Percentiles rank a stretch among this genome's conserved stretches.
These are phyloP conservation scores for Epichloe hybrida DNA, from an alignment of 2,329 filamentous ascomycete genomes.

Conservation along the genomic window DNA sequence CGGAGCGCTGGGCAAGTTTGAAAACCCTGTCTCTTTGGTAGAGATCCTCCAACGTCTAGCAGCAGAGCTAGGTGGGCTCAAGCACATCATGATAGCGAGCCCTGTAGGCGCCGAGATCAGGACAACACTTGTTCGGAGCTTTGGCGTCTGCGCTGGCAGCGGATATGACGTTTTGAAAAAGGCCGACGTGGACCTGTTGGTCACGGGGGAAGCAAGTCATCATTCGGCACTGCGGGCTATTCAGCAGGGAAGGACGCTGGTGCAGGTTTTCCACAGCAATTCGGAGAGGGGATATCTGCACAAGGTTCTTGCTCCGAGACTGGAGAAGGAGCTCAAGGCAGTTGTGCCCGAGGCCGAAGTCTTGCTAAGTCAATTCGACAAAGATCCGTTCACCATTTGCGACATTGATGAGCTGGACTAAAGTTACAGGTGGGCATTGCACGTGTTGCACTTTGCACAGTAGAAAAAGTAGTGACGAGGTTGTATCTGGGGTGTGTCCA, in stretches of 20 bases:
- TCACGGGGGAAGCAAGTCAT: conserved; percentile 89
- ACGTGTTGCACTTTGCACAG: background rate
- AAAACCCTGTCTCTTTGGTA: conserved; percentile 22
- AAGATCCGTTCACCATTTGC: conserved; percentile 78
- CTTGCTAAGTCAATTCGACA: conserved; percentile 63
- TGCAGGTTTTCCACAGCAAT: conserved; percentile 86
- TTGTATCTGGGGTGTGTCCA: background rate
- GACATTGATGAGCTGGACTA: conserved; percentile 28
- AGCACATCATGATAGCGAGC: conserved; percentile 34
- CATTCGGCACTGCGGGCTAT: conserved; percentile 81
- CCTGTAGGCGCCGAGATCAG: conserved; percentile 33
- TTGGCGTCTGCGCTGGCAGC: conserved; percentile 83
- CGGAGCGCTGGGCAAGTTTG: conserved; percentile 34
- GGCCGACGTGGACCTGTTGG: conserved; percentile 61
- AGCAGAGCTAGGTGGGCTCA: conserved; percentile 51
- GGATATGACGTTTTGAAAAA: conserved; percentile 64
- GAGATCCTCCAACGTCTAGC: conserved; percentile 43
- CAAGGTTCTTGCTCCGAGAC: conserved; percentile 51
- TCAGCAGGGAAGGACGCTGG: conserved; percentile 68
- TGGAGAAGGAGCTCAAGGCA: conserved; percentile 44
- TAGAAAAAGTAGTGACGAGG: background rate
- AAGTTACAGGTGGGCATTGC: background rate
- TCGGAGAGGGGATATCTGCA: conserved; percentile 72
- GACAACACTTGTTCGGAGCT: conserved; percentile 41
- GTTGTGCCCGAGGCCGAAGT: conserved; percentile 45